Evolutionary conservation across 1,139 yeast species (phyloP).

Genomic region (Yamadazyma spencermartinsiae): DNA sequence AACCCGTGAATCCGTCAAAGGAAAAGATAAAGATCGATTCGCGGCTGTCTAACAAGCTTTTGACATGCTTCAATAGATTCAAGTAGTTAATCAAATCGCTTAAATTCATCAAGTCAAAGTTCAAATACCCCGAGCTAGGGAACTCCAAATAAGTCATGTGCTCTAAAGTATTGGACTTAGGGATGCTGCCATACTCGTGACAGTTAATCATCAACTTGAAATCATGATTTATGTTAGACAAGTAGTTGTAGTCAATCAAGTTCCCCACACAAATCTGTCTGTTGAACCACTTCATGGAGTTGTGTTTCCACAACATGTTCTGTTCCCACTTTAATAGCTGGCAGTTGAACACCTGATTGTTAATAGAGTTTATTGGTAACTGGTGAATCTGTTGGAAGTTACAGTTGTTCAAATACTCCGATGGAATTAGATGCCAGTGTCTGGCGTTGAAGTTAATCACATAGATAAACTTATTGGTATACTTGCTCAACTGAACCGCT

Average conservation of each 20-base stretch:
- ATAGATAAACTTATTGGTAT: constrained; percentile 16
- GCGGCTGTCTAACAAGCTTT: constrained; percentile 20
- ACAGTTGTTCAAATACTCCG: constrained; percentile 16
- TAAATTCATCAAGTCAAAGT: constrained; percentile 23
- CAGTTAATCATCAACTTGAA: constrained; percentile 38
- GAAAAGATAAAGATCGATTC: constrained; percentile 34
- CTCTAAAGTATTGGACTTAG: constrained; percentile 15
- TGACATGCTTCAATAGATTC: constrained; percentile 33
- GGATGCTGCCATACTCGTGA: constrained; percentile 35
- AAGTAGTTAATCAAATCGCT: constrained; percentile 30
- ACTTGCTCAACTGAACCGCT: constrained; percentile 11
- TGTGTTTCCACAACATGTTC: constrained; percentile 36
- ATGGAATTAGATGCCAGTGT: constrained; percentile 19
- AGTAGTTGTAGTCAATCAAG: constrained; percentile 30
- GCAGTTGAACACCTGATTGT: constrained; percentile 20
- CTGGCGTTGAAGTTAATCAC: constrained; percentile 18
- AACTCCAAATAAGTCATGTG: constrained; percentile 31
- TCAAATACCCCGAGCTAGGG: constrained; percentile 33
- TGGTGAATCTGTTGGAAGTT: constrained; percentile 16
- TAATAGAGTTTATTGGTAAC: constrained; percentile 20
- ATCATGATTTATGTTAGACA: constrained; percentile 18
- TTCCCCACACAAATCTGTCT: constrained; percentile 35
- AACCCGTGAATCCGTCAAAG: constrained; percentile 45
- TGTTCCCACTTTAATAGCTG: constrained; percentile 37
- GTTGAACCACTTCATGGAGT: constrained; percentile 31